Base-by-base conservation (phyloP, 1,284 basidiomycete genomes). In the Heterobasidion parviporum region DNA sequence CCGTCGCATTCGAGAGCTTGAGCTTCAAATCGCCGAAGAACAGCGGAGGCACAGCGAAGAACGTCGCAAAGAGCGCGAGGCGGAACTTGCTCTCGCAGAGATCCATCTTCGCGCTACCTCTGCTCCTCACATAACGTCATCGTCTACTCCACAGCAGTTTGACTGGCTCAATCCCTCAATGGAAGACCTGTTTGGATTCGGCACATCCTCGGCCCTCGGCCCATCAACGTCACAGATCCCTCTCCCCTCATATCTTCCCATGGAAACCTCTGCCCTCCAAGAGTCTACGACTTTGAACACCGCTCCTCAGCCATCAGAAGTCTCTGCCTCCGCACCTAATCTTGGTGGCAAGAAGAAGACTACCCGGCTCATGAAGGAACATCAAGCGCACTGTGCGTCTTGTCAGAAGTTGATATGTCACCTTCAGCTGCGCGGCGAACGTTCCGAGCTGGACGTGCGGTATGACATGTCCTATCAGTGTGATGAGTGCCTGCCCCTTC, bases 11-110 rank as follows among this genome's bases (percentile, higher is more conserved):
- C 45, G 53, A 2, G 53, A 54, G 45, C 44, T 54, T 12, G 53
- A 54, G 10, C 45, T 54, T 14, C 34, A 35, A 32, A 54, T 54
- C 14, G 53, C 53, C 10, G 53, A 54, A 44, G 53, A 45, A 18
- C n/a, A 33, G 5, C 45, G 53, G 32, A 26, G 32, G 18, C 10
- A 35, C 18, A 41, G 46, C n/a, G 53, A 54, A 32, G 53, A 35
- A 7, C 53, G 32, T 6, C 53, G 53, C 6, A 34, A 33, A 32
- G 15, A 47, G 46, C 53, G 53, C 32, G 53, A 48, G 16, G 53
- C 53, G 5, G 53, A 54, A 34, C 45, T 54, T 14, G 53, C 44
- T 2, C 20, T 54, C 15, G 44, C 43, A 10, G 18, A 54, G n/a
- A 26, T 44, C 14, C 38, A 53, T 9, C 16, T 32, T 41, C 38